phyloP scores from a whole-genome alignment of 2,329 filamentous ascomycete genomes.

The Ophiostoma sp. region DNA sequence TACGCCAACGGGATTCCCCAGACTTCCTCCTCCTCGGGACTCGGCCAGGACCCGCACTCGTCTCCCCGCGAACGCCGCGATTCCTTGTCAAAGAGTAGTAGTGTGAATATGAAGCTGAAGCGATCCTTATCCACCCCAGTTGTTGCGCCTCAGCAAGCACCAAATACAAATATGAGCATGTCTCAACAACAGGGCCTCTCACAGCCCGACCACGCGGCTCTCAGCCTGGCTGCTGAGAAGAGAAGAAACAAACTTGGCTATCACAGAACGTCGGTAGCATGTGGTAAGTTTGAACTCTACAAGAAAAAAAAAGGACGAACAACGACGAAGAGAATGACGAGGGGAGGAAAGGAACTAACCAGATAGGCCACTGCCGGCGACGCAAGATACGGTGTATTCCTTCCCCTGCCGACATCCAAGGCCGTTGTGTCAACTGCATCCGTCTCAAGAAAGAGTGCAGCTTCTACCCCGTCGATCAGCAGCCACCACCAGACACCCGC shows the following conservation, averaged over 20 bases:
- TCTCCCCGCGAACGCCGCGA: slow-evolving; percentile 42
- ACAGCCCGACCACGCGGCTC: slow-evolving; percentile 38
- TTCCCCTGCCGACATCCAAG: slow-evolving; percentile 68
- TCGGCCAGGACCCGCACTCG: slow-evolving; percentile 36
- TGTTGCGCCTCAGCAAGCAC: slow-evolving; percentile 40
- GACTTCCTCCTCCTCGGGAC: slow-evolving; percentile 35
- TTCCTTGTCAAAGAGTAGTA: slow-evolving; percentile 39
- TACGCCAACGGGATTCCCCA: slow-evolving; percentile 27
- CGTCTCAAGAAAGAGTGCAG: slow-evolving; percentile 91
- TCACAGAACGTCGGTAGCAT: slow-evolving; percentile 91
- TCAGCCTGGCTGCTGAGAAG: slow-evolving; percentile 50
- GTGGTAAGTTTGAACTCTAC: slow-evolving; percentile 65
- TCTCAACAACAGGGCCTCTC: slow-evolving; percentile 30
- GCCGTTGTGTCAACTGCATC: slow-evolving; percentile 89
- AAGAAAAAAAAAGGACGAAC: not conserved
- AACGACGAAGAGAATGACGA: not conserved
- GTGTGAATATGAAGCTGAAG: slow-evolving; percentile 46
- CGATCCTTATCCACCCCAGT: slow-evolving; percentile 54
- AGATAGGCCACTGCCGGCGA: slow-evolving; percentile 80
- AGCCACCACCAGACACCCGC: slow-evolving; percentile 53
- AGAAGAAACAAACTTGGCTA: slow-evolving; percentile 90
- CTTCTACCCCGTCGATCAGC: slow-evolving; percentile 85
- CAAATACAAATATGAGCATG: slow-evolving; percentile 30
- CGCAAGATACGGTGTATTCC: slow-evolving; percentile 92
- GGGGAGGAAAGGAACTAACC: slow-evolving; percentile 19